phyloP scores from a whole-genome alignment of 345 rosid species.

The Eucalyptus dawsonii region DNA sequence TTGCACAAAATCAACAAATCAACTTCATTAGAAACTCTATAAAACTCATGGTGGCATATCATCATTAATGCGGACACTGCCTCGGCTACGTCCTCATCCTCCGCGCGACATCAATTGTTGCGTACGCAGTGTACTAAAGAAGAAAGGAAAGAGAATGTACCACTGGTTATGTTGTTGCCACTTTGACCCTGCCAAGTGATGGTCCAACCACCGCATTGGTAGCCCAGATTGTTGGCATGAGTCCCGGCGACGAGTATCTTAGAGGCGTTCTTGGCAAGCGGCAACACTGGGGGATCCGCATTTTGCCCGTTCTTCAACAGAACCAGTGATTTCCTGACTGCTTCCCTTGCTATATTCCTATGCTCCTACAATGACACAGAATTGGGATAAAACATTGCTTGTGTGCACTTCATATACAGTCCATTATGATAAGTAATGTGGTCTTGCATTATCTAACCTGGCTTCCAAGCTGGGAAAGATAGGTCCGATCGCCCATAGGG shows the following conservation, averaged over 20 bases:
- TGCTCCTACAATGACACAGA: slow-evolving; percentile 24
- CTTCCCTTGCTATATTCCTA: slow-evolving; percentile 73
- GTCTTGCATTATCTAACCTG: slow-evolving; percentile 16
- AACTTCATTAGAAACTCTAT: background rate
- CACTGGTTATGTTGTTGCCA: slow-evolving; percentile 46
- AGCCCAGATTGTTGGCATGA: slow-evolving; percentile 71
- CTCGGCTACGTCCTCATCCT: background rate
- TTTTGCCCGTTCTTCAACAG: slow-evolving; percentile 55
- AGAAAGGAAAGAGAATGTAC: slow-evolving; percentile 5
- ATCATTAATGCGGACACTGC: background rate
- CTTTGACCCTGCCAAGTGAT: slow-evolving; percentile 61
- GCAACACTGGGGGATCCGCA: slow-evolving; percentile 38
- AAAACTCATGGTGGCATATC: background rate
- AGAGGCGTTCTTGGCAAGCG: slow-evolving; percentile 47
- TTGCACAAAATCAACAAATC: background rate
- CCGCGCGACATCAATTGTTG: background rate
- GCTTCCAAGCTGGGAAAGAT: slow-evolving; percentile 33
- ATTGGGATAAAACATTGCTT: background rate
- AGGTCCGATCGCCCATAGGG: slow-evolving; percentile 40
- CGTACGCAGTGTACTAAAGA: background rate
- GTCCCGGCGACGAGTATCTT: slow-evolving; percentile 74
- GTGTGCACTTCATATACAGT: background rate
- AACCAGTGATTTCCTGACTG: slow-evolving; percentile 77
- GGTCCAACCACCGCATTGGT: slow-evolving; percentile 94
- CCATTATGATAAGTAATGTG: background rate